These are phyloP conservation scores for Calonectria montana DNA, from an alignment of 2,329 filamentous ascomycete species.

Conservation along the genomic window DNA sequence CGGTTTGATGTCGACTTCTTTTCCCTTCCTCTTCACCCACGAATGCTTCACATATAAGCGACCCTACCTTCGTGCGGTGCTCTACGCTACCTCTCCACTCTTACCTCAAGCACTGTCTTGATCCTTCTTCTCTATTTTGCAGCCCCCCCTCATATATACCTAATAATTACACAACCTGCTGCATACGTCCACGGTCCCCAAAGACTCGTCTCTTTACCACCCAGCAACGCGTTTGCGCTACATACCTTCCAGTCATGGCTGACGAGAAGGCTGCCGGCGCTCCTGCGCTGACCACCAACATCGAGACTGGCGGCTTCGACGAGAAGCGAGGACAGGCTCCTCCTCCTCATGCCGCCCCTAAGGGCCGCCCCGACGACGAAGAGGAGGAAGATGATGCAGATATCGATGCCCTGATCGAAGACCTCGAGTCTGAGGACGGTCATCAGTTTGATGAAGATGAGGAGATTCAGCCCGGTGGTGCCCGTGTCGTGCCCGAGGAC, in stretches of 20 bases:
- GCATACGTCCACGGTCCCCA: conserved; percentile 37
- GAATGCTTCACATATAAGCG: conserved; percentile 60
- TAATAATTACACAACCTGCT: conserved; percentile 31
- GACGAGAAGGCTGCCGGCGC: conserved; percentile 63
- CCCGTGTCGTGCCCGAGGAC: conserved; percentile 76
- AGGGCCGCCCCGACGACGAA: conserved; percentile 60
- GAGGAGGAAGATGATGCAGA: conserved; percentile 83
- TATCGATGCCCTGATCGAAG: conserved; percentile 88
- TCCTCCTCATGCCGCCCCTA: conserved; percentile 47
- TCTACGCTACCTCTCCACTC: conserved; percentile 49
- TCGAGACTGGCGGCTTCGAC: conserved; percentile 73
- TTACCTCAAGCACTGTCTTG: conserved; percentile 39
- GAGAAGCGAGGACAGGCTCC: conserved; percentile 64
- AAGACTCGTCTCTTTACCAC: conserved; percentile 32
- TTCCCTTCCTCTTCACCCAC: conserved; percentile 59
- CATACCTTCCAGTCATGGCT: conserved; percentile 57
- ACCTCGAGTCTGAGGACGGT: conserved; percentile 85
- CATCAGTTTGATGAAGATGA: conserved; percentile 72
- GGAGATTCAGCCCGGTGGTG: conserved; percentile 61
- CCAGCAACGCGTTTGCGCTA: conserved; percentile 32
- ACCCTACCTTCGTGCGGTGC: conserved; percentile 63
- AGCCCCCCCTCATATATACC: conserved; percentile 27
- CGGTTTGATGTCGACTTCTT: conserved; percentile 45
- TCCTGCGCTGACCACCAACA: conserved; percentile 72
- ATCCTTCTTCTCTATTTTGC: conserved; percentile 40